Evolutionary conservation across 768 basidiomycete genomes (phyloP).

Genomic region (Mycena rosella): DNA sequence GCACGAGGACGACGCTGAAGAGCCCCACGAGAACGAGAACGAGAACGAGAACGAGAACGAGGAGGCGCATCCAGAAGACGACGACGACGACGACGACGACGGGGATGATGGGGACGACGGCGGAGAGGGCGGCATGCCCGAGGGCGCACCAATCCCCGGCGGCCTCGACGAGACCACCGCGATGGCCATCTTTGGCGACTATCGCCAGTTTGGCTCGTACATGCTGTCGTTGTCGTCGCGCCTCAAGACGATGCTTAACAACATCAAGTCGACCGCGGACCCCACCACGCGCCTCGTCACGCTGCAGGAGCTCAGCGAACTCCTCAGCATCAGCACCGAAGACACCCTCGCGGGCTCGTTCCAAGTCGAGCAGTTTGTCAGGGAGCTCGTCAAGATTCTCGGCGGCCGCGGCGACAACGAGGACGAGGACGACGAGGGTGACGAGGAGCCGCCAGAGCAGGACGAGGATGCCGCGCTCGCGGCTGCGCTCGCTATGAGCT

Average conservation of each 20-base stretch:
- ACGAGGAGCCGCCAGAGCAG: slow-evolving; percentile 70
- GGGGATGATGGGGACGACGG: slow-evolving; percentile 50
- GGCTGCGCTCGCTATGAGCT: slow-evolving; percentile 87
- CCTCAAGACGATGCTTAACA: slow-evolving; percentile 90
- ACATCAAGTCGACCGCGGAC: slow-evolving; percentile 88
- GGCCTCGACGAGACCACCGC: slow-evolving; percentile 78
- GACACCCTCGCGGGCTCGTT: slow-evolving; percentile 98
- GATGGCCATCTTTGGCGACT: slow-evolving; percentile 88
- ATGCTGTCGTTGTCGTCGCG: slow-evolving; percentile 91
- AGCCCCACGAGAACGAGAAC: slow-evolving; percentile 52
- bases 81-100: slow-evolving; percentile 54
- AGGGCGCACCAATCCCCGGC: slow-evolving; percentile 60
- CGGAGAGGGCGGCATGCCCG: slow-evolving; percentile 49
- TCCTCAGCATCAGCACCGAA: slow-evolving; percentile 96
- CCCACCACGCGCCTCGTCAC: slow-evolving; percentile 90
- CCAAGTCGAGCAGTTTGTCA: slow-evolving; percentile 91
- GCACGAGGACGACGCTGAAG: slow-evolving; percentile 61
- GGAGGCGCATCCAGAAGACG: slow-evolving; percentile 58
- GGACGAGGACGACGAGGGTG: slow-evolving; percentile 82
- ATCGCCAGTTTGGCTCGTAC: slow-evolving; percentile 90
- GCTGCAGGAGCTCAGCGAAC: slow-evolving; percentile 93
- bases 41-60: slow-evolving; percentile 64
- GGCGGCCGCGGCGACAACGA: slow-evolving; percentile 81
- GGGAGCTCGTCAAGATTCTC: slow-evolving; percentile 92
- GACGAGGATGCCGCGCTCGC: slow-evolving; percentile 92